Evolutionary conservation across 257 asterid genomes (phyloP).

Genomic region (Solanum neorickii): DNA sequence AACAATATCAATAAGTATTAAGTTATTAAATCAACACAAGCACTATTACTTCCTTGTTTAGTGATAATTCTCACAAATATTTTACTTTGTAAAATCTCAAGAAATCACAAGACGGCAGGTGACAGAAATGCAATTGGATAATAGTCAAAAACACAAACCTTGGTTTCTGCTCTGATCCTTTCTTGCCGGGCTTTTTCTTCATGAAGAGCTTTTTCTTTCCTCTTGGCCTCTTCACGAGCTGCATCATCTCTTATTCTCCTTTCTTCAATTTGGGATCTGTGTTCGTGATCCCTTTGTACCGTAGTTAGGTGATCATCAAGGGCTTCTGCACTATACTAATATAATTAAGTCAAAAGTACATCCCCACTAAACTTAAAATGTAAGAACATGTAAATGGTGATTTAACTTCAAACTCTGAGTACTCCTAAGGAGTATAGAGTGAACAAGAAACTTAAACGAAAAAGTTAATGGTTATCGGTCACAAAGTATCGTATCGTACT

Average conservation of each 20-base stretch:
- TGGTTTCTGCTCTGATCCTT: conserved; percentile 61
- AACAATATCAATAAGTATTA: neutral
- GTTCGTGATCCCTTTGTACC: conserved; percentile 86
- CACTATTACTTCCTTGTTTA: neutral
- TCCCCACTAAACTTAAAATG: neutral
- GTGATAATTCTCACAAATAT: neutral
- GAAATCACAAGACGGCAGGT: neutral
- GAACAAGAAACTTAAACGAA: neutral
- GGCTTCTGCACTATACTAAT: conserved; percentile 65
- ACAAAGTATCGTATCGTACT: neutral
- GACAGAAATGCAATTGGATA: neutral
- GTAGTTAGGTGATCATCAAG: conserved; percentile 83
- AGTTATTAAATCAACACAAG: neutral
- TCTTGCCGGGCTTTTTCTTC: conserved; percentile 69
- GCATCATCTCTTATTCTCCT: conserved; percentile 84
- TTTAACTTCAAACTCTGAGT: neutral
- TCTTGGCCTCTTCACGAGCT: conserved; percentile 79
- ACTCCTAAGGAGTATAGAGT: neutral
- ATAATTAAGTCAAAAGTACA: conserved; percentile 12
- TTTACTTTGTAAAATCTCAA: neutral
- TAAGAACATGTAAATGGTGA: neutral
- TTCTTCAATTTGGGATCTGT: conserved; percentile 80
- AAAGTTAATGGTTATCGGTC: neutral
- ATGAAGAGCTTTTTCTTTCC: conserved; percentile 51
- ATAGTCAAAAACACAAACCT: conserved; percentile 28